A percentile compares a stretch with the other conserved stretches of the same genome.
phyloP scores from a whole-genome alignment of 2,329 filamentous ascomycete genomes.

The Daldinia eschscholtzii region DNA sequence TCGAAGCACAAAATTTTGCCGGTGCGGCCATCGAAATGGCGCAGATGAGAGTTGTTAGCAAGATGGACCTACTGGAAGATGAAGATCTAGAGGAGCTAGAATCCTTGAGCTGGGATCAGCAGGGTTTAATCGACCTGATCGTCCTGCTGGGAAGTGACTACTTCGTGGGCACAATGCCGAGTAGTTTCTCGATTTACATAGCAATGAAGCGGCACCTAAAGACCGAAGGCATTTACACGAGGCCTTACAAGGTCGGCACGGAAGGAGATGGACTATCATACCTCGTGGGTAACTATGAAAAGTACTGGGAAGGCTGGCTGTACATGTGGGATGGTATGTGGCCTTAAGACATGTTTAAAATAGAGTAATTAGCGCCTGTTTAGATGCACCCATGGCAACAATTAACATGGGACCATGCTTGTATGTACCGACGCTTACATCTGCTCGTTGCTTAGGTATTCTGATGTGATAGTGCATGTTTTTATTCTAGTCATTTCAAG shows the following conservation, averaged over 20 bases:
- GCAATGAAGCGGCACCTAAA: constrained; percentile 61
- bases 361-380: background rate
- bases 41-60: constrained; percentile 55
- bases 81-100: constrained; percentile 54
- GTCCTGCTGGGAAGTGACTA: constrained; percentile 57
- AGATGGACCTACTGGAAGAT: constrained; percentile 54
- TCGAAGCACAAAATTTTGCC: constrained; percentile 57
- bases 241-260: constrained; percentile 59
- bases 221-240: constrained; percentile 56
- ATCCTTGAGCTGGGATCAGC: constrained; percentile 59
- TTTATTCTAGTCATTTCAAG: too few species aligned
- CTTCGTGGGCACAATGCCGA: constrained; percentile 61
- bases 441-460: too few species aligned
- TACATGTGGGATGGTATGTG: constrained; percentile 63
- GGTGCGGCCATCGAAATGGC: constrained; percentile 51
- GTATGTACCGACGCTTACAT: background rate
- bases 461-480: too few species aligned
- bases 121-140: constrained; percentile 59
- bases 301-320: constrained; percentile 63
- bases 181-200: constrained; percentile 63
- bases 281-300: constrained; percentile 59
- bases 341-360: constrained; percentile 50
- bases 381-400: background rate
- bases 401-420: background rate
- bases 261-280: constrained; percentile 59